Percentiles rank a stretch among this genome's conserved stretches.
These are phyloP conservation scores for Urtica urens DNA, from an alignment of 306 rosid species.

Conservation along the genomic window DNA sequence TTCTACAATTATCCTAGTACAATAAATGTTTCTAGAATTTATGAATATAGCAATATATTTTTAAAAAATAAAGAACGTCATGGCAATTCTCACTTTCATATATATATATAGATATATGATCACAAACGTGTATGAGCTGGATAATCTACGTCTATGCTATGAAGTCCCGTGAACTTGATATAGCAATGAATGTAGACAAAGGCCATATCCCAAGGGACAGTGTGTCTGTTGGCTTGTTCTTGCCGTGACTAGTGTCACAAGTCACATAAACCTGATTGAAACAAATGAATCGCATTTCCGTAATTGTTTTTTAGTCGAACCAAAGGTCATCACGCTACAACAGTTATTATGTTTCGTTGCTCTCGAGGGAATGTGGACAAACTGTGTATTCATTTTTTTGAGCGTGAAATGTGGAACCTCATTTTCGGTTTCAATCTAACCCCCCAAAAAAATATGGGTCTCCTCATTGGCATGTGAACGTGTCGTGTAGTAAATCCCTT, in stretches of 20 bases:
- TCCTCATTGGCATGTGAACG: too few relatives aligned
- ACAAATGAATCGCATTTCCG: background rate
- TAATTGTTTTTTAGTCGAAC: background rate
- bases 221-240: background rate
- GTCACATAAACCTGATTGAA: background rate
- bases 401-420: background rate
- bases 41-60: too few relatives aligned
- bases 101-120: background rate
- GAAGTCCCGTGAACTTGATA: constrained; percentile 5
- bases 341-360: background rate
- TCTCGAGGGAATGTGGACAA: background rate
- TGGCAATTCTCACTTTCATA: too few relatives aligned
- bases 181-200: background rate
- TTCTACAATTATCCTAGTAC: background rate
- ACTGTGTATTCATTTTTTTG: background rate
- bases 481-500: too few relatives aligned
- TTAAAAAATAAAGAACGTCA: too few relatives aligned
- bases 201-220: background rate
- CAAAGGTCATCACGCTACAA: background rate
- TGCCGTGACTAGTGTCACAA: background rate
- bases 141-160: background rate
- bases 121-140: constrained; percentile 3
- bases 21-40: constrained; percentile 4
- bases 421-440: too few relatives aligned
- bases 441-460: too few relatives aligned